Conservation (phyloP, 228 moss, liverwort and hornwort genomes). For the Sphagnum magellanicum region DNA sequence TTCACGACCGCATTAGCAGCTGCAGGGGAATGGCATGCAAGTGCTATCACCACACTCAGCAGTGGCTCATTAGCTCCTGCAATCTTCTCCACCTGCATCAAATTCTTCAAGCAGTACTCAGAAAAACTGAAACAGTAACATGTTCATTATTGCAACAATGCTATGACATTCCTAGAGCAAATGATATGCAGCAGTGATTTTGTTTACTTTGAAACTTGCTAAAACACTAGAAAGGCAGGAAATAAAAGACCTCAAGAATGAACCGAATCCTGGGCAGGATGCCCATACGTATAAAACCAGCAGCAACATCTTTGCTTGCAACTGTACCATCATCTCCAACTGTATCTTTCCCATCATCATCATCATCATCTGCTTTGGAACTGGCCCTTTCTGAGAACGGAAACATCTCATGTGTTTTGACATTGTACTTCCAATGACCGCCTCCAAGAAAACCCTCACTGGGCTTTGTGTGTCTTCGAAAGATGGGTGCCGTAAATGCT, state of each 20-base stretch:
- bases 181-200: too few relatives aligned
- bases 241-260: slow-evolving; percentile 69
- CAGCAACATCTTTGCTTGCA: slow-evolving; percentile 91
- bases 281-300: slow-evolving; percentile 94
- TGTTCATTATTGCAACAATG: too few relatives aligned
- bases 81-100: slow-evolving; percentile 74
- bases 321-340: slow-evolving; percentile 92
- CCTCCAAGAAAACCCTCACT: slow-evolving; percentile 94
- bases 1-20: slow-evolving; percentile 78
- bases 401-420: slow-evolving; percentile 71
- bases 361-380: slow-evolving; percentile 34
- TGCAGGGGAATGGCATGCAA: slow-evolving; percentile 85
- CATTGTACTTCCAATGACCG: slow-evolving; percentile 95
- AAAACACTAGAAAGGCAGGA: background rate
- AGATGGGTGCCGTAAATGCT: slow-evolving; percentile 75
- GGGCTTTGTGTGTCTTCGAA: slow-evolving; percentile 73
- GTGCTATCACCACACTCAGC: slow-evolving; percentile 63
- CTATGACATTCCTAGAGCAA: too few relatives aligned
- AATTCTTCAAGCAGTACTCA: background rate
- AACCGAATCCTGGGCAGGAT: slow-evolving; percentile 87
- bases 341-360: slow-evolving; percentile 63
- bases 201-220: background rate
- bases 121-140: too few relatives aligned
- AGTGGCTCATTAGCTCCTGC: slow-evolving; percentile 73
- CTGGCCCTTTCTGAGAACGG: slow-evolving; percentile 33